Conservation (phyloP, 2,329 filamentous ascomycete genomes). For the Hypoxylon sp. region DNA sequence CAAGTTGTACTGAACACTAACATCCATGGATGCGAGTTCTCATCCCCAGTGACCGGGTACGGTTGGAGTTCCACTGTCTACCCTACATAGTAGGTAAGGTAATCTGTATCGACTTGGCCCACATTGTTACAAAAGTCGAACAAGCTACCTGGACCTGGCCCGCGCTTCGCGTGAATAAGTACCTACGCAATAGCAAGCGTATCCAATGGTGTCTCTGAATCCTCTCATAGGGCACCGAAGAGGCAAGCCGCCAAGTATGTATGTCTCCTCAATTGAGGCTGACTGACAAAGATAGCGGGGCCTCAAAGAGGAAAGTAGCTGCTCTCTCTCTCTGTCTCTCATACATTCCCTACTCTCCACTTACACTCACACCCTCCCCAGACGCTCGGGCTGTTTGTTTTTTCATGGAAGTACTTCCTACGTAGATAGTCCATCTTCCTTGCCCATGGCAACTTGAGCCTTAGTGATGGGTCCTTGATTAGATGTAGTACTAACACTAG, state of each 20-base stretch:
- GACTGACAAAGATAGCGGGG: slow-evolving; percentile 45
- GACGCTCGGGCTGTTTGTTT: slow-evolving; percentile 42
- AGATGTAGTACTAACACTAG: slow-evolving; percentile 29
- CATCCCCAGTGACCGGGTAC: slow-evolving; percentile 3
- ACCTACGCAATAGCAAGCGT: slow-evolving; percentile 9
- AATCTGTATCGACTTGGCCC: background rate
- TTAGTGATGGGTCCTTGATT: slow-evolving; percentile 34
- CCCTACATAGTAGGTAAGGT: slow-evolving; percentile 10
- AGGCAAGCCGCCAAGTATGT: slow-evolving; percentile 41
- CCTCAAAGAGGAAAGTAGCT: slow-evolving; percentile 42
- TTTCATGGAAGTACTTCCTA: slow-evolving; percentile 35
- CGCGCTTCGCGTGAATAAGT: slow-evolving; percentile 31
- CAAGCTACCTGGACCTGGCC: slow-evolving; percentile 28
- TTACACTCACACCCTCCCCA: slow-evolving; percentile 48
- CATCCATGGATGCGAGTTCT: slow-evolving; percentile 3
- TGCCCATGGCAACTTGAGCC: slow-evolving; percentile 31
- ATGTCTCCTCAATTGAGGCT: slow-evolving; percentile 44
- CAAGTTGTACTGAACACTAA: slow-evolving; percentile 7
- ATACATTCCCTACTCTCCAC: slow-evolving; percentile 42
- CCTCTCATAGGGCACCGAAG: slow-evolving; percentile 26
- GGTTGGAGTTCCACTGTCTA: slow-evolving; percentile 9
- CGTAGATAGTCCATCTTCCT: slow-evolving; percentile 41
- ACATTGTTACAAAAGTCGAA: slow-evolving; percentile 19
- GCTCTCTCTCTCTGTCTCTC: slow-evolving; percentile 8
- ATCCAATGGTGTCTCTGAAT: slow-evolving; percentile 31